Base-by-base conservation (phyloP, 202 grass and related monocot species). In the Saccharum hybrid region DNA sequence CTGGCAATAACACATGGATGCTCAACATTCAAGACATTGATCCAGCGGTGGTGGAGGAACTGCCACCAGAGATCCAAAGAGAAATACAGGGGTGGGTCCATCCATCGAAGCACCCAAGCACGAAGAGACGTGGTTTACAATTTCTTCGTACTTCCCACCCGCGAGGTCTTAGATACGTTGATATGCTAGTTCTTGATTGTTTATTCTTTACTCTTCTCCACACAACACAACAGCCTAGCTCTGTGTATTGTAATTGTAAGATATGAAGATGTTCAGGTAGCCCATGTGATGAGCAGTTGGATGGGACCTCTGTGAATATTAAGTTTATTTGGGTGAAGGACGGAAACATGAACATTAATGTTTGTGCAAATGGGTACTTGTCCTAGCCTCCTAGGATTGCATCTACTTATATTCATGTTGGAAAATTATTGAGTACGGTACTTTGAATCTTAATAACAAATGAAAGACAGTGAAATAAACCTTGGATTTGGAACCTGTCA, bases 11-110 rank as follows among this genome's bases (percentile, higher is more conserved):
- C 38, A 54, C 73, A 39, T 98, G 96, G 92, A 82, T 74, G 81
- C 52, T 92, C 57, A 92, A 90, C 62, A 37, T 84, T 57, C 89
- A 93, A 90, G 91, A 98, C 67, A 95, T 98, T 0, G 96, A 98
- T 83, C 96, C 85, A 38, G 88, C 87, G 5, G 83, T 98, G 63
- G 83, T 98, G 46, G 85, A 94, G 43, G 92, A 98, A 68, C 81
- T 95, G 63, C 96, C 96, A 21, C 73, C 64, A 14, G 93, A 95
- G 59, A 98, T 95, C 45, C 92, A 90, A 62, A 88, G 85, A 86
- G 96, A 98, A 75, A 89, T 95, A 79, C 65, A 71, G 51, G 90
- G 93, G 2, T 98, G 92, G 92, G 56, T 95, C 78, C 89, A 68
- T 19, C 88, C 85, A 38, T 63, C 78, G 8, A 98, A 95, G 75